Base-by-base conservation (phyloP, 371 early-diverging fungal genomes). In the Syncephalis fuscata region DNA sequence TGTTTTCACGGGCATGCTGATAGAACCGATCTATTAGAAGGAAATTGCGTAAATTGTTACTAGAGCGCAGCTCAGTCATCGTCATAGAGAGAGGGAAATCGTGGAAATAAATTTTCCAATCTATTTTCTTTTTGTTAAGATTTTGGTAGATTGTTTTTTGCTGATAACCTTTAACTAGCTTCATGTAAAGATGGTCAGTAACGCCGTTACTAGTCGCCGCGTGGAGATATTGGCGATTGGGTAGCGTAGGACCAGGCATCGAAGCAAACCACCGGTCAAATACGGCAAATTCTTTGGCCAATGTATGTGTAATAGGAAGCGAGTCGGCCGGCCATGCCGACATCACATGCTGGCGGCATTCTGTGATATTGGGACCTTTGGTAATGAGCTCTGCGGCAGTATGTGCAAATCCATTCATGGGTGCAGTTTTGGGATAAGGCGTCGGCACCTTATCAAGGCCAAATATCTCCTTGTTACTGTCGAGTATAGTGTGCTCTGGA, bases 141-240 rank as follows among this genome's bases (percentile, higher is more conserved):
- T 54, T 53, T 36, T 56, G 53, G 45, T 54, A 62, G 37, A 62
- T 58, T 20, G 59, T 56, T n/a, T 51, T 54, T 25, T 62, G 62
- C 5, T 55, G 48, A 27, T 58, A 62, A 0, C 62, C 62, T 22
- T 16, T 26, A 22, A 58, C 25, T 2, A 11, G 19, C 17, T 41
- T 27, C 7, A 24, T 25, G 17, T 24, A 42, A 22, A 19, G 20
- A 8, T 51, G 20, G 16, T 41, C 36, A 16, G 19, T 22, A 36
- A 54, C 53, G 10, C 59, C 55, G 37, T 56, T 44, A 2, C 54
- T 54, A 14, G 61, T 61, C 2, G 51, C 57, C 0, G 57, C 51
- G 25, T 61, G 59, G n/a, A 57, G 45, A 41, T 45, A 62, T 46
- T 58, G 46, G 19, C 62, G 59, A 23, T 62, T 62, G n/a, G 62